Evolutionary conservation across 2,329 filamentous ascomycete species (phyloP).

Genomic region (Cladosporium phlei): DNA sequence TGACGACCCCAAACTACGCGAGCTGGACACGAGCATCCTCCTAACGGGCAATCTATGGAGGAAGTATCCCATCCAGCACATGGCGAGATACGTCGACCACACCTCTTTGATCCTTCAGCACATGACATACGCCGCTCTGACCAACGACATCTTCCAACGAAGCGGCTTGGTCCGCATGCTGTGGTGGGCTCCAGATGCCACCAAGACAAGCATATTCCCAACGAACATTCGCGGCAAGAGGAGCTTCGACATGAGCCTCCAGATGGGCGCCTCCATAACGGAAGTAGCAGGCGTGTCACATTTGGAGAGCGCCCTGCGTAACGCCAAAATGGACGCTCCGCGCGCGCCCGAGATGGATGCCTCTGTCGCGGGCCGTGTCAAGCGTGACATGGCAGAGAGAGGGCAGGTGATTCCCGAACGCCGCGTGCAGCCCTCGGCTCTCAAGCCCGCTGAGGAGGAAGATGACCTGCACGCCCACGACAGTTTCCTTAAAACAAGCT

Average conservation of each 20-base stretch:
- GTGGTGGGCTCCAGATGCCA: slow-evolving; percentile 62
- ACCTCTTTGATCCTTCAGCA: slow-evolving; percentile 55
- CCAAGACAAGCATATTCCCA: slow-evolving; percentile 58
- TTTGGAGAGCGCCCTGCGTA: neutral
- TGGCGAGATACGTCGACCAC: neutral
- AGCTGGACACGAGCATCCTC: slow-evolving; percentile 68
- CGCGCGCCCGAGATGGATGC: neutral
- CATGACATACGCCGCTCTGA: slow-evolving; percentile 52
- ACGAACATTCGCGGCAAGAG: slow-evolving; percentile 50
- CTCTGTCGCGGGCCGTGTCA: slow-evolving; percentile 5
- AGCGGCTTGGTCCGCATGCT: slow-evolving; percentile 79
- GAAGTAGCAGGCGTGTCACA: slow-evolving; percentile 23
- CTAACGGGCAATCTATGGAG: slow-evolving; percentile 38
- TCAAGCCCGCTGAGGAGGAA: neutral
- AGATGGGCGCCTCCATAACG: slow-evolving; percentile 57
- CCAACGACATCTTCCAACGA: slow-evolving; percentile 51
- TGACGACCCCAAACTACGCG: slow-evolving; percentile 39
- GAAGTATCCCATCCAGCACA: neutral
- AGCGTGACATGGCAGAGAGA: slow-evolving; percentile 7
- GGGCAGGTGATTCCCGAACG: slow-evolving; percentile 10
- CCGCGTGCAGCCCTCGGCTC: neutral
- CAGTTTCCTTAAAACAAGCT: neutral
- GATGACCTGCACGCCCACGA: neutral
- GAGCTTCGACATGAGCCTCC: slow-evolving; percentile 55
- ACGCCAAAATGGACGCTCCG: neutral